These are phyloP conservation scores for Phytopythium kandeliae DNA, from an alignment of 352 stramenopile species.

Conservation along the genomic window DNA sequence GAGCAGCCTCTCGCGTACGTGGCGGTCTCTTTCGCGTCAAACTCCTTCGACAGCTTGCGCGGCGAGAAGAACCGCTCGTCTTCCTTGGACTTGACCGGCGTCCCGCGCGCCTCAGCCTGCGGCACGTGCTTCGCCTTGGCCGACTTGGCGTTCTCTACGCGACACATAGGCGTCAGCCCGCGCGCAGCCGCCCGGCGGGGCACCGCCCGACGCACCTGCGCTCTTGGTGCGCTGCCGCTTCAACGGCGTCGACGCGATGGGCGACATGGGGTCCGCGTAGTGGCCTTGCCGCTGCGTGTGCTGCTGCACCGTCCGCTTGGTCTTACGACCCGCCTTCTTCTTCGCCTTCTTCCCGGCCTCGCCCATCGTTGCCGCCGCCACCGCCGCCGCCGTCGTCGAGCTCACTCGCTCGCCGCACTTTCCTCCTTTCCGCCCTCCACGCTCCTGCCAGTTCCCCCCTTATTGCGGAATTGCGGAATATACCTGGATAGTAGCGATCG, in stretches of 20 bases:
- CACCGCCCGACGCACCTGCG: slow-evolving; percentile 17
- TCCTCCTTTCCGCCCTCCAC: not conserved
- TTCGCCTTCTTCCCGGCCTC: slow-evolving; percentile 2
- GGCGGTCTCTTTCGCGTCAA: slow-evolving; percentile 22
- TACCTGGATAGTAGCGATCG: too few species aligned
- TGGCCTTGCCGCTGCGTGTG: slow-evolving; percentile 26
- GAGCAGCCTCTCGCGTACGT: too few species aligned
- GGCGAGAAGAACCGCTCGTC: slow-evolving; percentile 56
- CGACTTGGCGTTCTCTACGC: slow-evolving; percentile 40
- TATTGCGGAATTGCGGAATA: too few species aligned
- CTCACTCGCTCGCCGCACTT: not conserved
- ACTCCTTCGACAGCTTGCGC: slow-evolving; percentile 56
- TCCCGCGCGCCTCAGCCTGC: slow-evolving; percentile 4
- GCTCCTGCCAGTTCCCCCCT: too few species aligned
- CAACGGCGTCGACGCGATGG: slow-evolving; percentile 81
- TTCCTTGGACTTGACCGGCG: slow-evolving; percentile 18
- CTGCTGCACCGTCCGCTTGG: slow-evolving; percentile 1
- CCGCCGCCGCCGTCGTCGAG: not conserved
- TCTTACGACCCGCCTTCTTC: slow-evolving; percentile 6
- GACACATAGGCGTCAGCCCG: not conserved
- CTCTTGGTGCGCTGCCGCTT: slow-evolving; percentile 59
- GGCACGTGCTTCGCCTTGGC: slow-evolving; percentile 33
- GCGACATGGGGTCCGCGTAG: slow-evolving; percentile 75
- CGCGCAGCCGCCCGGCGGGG: too few species aligned
- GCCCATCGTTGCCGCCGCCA: not conserved